These are phyloP conservation scores for Cercospora berteroae DNA, from an alignment of 2,329 filamentous ascomycete species.

Conservation along the genomic window DNA sequence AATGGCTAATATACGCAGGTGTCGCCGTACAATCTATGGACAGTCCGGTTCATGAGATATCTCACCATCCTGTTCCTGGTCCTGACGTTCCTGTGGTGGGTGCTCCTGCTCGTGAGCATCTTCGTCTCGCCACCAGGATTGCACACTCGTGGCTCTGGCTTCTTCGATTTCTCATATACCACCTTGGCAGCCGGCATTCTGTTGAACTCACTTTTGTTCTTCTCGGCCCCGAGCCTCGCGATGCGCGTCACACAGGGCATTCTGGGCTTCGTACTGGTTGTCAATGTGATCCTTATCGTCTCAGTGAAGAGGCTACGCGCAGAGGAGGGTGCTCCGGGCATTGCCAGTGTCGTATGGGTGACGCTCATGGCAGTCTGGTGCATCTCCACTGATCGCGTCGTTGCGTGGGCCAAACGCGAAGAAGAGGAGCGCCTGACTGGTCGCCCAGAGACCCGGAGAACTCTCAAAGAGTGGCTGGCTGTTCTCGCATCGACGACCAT, in stretches of 20 bases:
- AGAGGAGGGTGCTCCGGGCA: slow-evolving; percentile 91
- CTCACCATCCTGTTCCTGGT: slow-evolving; percentile 73
- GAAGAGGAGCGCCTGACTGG: slow-evolving; percentile 93
- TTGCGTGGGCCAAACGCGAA: slow-evolving; percentile 87
- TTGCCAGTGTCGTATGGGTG: slow-evolving; percentile 80
- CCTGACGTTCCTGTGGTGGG: slow-evolving; percentile 87
- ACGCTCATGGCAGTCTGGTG: slow-evolving; percentile 76
- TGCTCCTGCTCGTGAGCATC: slow-evolving; percentile 78
- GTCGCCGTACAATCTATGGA: slow-evolving; percentile 93
- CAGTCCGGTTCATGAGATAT: slow-evolving; percentile 75
- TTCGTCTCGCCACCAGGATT: slow-evolving; percentile 89
- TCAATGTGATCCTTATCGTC: slow-evolving; percentile 77
- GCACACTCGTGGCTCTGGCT: slow-evolving; percentile 84
- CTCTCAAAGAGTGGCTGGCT: slow-evolving; percentile 77
- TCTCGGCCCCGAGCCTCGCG: slow-evolving; percentile 75
- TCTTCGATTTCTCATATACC: slow-evolving; percentile 82
- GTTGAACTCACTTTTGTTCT: slow-evolving; percentile 78
- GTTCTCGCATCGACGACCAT: slow-evolving; percentile 73
- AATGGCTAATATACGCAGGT: slow-evolving; percentile 45
- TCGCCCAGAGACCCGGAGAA: slow-evolving; percentile 78
- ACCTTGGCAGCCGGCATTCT: slow-evolving; percentile 75
- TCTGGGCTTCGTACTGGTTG: slow-evolving; percentile 64
- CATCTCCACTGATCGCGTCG: slow-evolving; percentile 73
- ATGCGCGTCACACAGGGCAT: slow-evolving; percentile 71
- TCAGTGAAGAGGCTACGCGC: slow-evolving; percentile 70